Conservation (phyloP, 164 flowering plant species). For the Hamamelis virginiana region DNA sequence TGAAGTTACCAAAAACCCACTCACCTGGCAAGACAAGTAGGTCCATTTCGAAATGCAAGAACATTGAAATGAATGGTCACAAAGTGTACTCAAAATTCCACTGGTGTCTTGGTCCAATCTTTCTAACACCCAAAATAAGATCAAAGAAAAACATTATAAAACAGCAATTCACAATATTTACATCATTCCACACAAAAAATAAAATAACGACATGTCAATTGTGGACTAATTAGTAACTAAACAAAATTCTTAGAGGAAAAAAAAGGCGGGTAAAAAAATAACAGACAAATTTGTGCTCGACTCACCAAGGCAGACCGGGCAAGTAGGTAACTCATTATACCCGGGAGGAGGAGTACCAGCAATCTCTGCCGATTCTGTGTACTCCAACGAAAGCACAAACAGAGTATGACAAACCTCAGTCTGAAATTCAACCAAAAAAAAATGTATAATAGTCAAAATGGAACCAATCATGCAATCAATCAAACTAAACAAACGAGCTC, state of each 20-base stretch:
- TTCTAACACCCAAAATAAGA: slow-evolving; percentile 41
- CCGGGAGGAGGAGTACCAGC: slow-evolving; percentile 69
- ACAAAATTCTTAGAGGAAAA: slow-evolving; percentile 6
- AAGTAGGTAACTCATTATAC: slow-evolving; percentile 78
- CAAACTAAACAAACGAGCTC: background rate
- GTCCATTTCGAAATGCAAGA: slow-evolving; percentile 90
- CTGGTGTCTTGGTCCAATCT: slow-evolving; percentile 93
- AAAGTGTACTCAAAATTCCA: slow-evolving; percentile 74
- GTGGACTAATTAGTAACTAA: background rate
- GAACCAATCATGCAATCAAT: background rate
- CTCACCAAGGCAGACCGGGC: slow-evolving; percentile 93
- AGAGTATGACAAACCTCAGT: slow-evolving; percentile 88
- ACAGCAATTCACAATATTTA: background rate
- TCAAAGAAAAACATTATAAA: slow-evolving; percentile 3
- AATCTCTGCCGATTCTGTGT: slow-evolving; percentile 51
- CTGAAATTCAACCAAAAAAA: slow-evolving; percentile 31
- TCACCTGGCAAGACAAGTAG: slow-evolving; percentile 82
- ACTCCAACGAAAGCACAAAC: slow-evolving; percentile 55
- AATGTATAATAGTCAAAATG: background rate
- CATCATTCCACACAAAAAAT: background rate
- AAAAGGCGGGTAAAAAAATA: background rate
- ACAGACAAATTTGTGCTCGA: background rate
- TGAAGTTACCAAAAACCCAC: slow-evolving; percentile 8
- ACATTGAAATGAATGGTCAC: slow-evolving; percentile 95
- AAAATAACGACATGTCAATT: background rate